phyloP scores from a whole-genome alignment of 2,329 filamentous ascomycete species.

The Byssochlamys sp. region DNA sequence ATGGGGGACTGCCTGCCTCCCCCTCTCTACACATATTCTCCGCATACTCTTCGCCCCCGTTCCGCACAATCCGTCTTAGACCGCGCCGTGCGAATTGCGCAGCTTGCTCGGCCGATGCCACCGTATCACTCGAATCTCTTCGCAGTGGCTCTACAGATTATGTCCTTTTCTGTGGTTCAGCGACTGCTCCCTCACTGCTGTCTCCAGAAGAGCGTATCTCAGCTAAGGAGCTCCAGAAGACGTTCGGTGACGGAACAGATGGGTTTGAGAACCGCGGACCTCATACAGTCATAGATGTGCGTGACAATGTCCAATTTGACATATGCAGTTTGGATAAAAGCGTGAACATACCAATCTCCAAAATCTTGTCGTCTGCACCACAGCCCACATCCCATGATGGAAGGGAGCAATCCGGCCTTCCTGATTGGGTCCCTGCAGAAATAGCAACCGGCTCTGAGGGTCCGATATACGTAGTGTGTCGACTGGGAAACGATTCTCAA shows the following conservation, averaged over 20 bases:
- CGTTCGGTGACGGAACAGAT: constrained; percentile 4
- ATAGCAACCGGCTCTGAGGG: constrained; percentile 15
- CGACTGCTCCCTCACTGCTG: constrained; percentile 48
- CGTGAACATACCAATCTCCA: constrained; percentile 48
- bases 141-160: constrained; percentile 66
- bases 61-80: constrained; percentile 67
- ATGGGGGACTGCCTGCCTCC: constrained; percentile 7
- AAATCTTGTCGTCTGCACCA: constrained; percentile 24
- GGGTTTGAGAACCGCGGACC: neutral
- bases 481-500: constrained; percentile 42
- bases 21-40: constrained; percentile 36
- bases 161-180: constrained; percentile 69
- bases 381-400: neutral
- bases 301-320: constrained; percentile 74
- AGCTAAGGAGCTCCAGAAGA: constrained; percentile 47
- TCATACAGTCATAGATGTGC: constrained; percentile 67
- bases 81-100: constrained; percentile 61
- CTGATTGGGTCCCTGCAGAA: constrained; percentile 20
- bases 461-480: constrained; percentile 38
- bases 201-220: constrained; percentile 57
- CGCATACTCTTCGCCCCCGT: constrained; percentile 40
- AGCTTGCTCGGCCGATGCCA: constrained; percentile 59
- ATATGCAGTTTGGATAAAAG: constrained; percentile 68
- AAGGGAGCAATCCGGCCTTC: constrained; percentile 4
- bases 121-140: constrained; percentile 55